Evolutionary conservation across 2,329 filamentous ascomycete genomes (phyloP), one percentile per base, ranked within the genome.

Genomic region (Colletotrichum liaoningense): DNA sequence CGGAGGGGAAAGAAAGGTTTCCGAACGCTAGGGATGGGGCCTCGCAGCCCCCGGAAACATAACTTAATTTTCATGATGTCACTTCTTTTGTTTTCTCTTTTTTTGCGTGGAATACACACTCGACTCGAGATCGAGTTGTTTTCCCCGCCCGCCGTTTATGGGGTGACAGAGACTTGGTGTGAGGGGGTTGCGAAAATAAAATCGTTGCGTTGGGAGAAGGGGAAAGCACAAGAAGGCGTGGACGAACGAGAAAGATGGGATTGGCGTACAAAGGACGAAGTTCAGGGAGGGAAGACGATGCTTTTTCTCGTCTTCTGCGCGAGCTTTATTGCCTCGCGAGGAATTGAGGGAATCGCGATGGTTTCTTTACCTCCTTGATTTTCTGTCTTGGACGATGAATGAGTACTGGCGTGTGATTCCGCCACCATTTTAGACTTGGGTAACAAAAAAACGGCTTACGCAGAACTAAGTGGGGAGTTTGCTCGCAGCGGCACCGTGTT

Each of bases 31-130:
- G 56, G 62, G 56, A 71, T 66, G 62, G 67, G 67, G 67, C 60
- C n/a, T 70, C 56, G 67, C 62, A 35, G 67, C 71, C 71, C 35
- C 49, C 46, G 71, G 42, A 67, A 71, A 73, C 71, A 73, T 73
- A 73, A 73, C 67, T 73, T 73, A 73, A 73, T 73, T 73, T 73
- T 73, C 67, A 73, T 66, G 71, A 73, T 73, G 67, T 66, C 67
- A 66, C 60, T 63, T 64, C 57, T 60, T 60, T 54, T 63, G 52
- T 59, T 69, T 69, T 35, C 58, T 72, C 57, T 69, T 28, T 58
- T 58, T 57, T 42, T 52, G 59, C 66, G 67, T 64, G 49, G 66
- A 64, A 64, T 24, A 28, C 42, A 55, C 16, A 64, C 66, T 69
- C 49, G 26, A 69, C 59, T 69, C 49, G 54, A 49, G 38, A 38